Evolutionary conservation across 345 rosid genomes (phyloP), one percentile per base, ranked within the genome.

Genomic region (Gossypium australe): DNA sequence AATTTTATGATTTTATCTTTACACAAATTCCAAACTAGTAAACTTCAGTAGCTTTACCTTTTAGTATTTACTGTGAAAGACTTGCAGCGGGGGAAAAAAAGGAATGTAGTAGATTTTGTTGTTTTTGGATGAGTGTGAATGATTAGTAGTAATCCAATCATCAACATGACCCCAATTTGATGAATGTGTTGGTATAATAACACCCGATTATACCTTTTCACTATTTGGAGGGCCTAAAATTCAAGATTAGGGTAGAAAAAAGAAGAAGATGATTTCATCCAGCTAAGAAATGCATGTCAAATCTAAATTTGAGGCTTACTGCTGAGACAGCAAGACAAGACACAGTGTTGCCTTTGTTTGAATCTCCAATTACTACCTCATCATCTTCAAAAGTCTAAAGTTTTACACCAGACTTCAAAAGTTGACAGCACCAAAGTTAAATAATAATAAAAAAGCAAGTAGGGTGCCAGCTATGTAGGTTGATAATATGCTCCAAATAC

Each of bases 61-160:
- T 5, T 25, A 56, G 70, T 29, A 64, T 64, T 77, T 77, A 82
- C 77, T 45, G 56, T 49, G 75, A 27, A 16, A 49, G 49, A 41
- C 68, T 24, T 12, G 7, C 68, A 48, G 4, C 41, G 14, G 20
- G 25, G 20, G 10, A 44, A 51, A 17, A 34, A 38, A 51, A 12
- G 60, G 20, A 5, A 2, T 22, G 11, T 45, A 2, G 49, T 14
- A 52, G 34, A 73, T 76, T 68, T 52, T 11, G 38, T 57, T 44
- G 73, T 53, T 58, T 25, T 45, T 76, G 41, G 41, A 34, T 34
- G 41, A 34, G 41, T 34, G 41, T 34, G 41, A 34, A 34, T 34
- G 55, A 73, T 57, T 65, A 70, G 57, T 66, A 38, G 56, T 62
- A 77, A 77, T 71, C 78, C 74, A 76, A 76, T 76, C 74, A 70